Conservation (phyloP, 768 basidiomycete species). For the Rhizopogon vulgaris region DNA sequence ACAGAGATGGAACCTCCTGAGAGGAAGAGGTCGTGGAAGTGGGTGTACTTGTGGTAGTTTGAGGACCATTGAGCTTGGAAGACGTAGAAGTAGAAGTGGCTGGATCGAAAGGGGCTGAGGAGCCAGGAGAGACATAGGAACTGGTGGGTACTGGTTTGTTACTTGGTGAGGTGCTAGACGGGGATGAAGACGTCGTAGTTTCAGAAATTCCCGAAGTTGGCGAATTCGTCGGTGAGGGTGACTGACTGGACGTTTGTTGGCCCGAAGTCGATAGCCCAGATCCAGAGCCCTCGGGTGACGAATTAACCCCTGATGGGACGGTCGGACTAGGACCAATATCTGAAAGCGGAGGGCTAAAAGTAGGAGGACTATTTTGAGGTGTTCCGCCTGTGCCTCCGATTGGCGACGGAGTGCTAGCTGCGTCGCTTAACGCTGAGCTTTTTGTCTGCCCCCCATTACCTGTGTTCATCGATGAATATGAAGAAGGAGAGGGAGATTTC, state of each 20-base stretch:
- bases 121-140: neutral
- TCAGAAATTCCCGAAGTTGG: neutral
- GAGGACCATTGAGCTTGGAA: neutral
- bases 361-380: neutral
- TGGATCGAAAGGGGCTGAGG: neutral
- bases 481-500: neutral
- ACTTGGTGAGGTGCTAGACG: neutral
- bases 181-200: neutral
- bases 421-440: neutral
- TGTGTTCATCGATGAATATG: neutral
- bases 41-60: neutral
- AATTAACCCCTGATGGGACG: neutral
- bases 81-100: neutral
- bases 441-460: neutral
- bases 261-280: neutral
- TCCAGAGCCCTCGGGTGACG: neutral
- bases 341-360: neutral
- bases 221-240: neutral
- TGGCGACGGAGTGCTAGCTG: neutral
- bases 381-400: neutral
- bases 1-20: neutral
- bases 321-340: neutral
- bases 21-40: neutral
- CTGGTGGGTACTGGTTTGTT: neutral
- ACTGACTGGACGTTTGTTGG: neutral